phyloP scores from a whole-genome alignment of 2,329 filamentous ascomycete genomes.

The Pseudocercospora vitis region DNA sequence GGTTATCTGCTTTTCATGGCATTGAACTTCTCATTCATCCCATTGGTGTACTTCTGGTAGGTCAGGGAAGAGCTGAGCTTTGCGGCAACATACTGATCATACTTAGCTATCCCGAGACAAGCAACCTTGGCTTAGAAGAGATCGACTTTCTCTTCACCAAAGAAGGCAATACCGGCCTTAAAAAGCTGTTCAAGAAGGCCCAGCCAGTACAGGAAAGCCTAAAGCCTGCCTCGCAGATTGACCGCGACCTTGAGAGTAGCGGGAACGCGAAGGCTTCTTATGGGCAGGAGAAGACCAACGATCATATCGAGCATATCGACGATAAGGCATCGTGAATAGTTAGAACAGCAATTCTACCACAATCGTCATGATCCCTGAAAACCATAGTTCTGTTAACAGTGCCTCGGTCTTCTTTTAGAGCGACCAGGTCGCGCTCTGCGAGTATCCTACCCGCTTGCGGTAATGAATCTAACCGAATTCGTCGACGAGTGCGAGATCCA shows the following conservation, averaged over 20 bases:
- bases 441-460: no score
- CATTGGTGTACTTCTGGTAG: constrained; percentile 51
- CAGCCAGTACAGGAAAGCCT: constrained; percentile 32
- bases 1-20: constrained; percentile 56
- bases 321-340: constrained; percentile 12
- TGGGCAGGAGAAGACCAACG: constrained; percentile 8
- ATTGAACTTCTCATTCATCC: constrained; percentile 49
- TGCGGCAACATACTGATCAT: not conserved
- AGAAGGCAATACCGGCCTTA: constrained; percentile 30
- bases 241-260: constrained; percentile 19
- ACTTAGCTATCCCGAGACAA: constrained; percentile 41
- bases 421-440: no score
- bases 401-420: no score
- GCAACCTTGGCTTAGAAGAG: constrained; percentile 46
- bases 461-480: constrained; percentile 3
- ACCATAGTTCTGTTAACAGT: no score
- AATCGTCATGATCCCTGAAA: no score
- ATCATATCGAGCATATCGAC: constrained; percentile 16
- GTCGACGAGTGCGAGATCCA: not conserved
- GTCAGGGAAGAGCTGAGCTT: not conserved
- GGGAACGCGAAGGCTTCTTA: constrained; percentile 7
- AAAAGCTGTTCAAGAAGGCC: constrained; percentile 23
- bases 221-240: constrained; percentile 21
- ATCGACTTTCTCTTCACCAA: constrained; percentile 46
- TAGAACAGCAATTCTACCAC: not conserved